Conservation (phyloP, 2,329 filamentous ascomycete species). For the Furcasterigmium furcatum region DNA sequence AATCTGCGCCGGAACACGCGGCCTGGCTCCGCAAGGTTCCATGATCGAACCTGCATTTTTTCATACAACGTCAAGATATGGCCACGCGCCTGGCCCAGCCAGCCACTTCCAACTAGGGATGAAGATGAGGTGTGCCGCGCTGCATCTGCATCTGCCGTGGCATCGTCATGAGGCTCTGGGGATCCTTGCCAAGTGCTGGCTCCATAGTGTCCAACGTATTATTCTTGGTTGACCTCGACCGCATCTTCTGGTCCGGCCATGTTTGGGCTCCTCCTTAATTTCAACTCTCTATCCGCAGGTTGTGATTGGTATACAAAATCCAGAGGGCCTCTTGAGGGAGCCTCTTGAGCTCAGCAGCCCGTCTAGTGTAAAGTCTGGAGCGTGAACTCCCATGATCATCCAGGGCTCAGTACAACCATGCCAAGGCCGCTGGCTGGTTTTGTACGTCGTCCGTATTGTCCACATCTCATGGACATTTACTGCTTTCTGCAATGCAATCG, state of each 20-base stretch:
- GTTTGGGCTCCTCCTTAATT: neutral
- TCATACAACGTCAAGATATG: neutral
- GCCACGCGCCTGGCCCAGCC: neutral
- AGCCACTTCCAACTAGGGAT: constrained; percentile 2
- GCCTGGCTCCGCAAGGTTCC: neutral
- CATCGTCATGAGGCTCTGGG: neutral
- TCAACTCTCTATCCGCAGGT: too few relatives aligned
- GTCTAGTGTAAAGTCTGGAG: neutral
- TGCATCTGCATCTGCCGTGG: neutral
- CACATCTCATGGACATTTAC: too few relatives aligned
- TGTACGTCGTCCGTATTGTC: too few relatives aligned
- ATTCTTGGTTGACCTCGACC: neutral
- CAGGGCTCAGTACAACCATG: too few relatives aligned
- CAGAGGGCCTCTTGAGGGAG: too few relatives aligned
- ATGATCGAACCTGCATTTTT: neutral
- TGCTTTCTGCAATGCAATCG: too few relatives aligned
- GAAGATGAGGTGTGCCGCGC: constrained; percentile 2
- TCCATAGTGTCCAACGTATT: neutral
- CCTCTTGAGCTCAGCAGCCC: too few relatives aligned
- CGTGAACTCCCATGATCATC: neutral
- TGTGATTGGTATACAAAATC: too few relatives aligned
- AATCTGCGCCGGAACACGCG: constrained; percentile 2
- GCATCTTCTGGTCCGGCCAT: neutral
- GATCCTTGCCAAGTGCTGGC: too few relatives aligned
- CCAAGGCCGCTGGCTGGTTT: too few relatives aligned